Conservation (phyloP, 2,329 filamentous ascomycete species). For the Beauveria bassiana region DNA sequence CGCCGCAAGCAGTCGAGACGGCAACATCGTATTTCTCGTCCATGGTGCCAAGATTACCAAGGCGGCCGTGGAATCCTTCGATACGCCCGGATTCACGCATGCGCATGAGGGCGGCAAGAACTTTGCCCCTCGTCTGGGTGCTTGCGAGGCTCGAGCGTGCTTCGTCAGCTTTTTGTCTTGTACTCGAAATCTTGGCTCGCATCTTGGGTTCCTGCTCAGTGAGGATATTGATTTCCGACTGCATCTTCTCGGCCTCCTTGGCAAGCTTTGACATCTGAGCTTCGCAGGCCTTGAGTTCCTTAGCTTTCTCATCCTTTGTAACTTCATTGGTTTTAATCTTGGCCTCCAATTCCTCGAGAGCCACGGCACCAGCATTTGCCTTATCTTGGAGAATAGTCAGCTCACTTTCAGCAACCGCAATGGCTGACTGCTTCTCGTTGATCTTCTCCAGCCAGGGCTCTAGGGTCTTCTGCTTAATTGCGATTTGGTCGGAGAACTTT, state of each 20-base stretch:
- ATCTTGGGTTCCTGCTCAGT: slow-evolving; percentile 72
- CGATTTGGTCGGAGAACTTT: slow-evolving; percentile 85
- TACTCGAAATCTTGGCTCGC: slow-evolving; percentile 76
- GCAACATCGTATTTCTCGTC: slow-evolving; percentile 92
- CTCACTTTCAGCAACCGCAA: slow-evolving; percentile 91
- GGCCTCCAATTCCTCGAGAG: slow-evolving; percentile 72
- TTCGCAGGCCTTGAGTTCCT: slow-evolving; percentile 70
- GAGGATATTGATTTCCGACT: slow-evolving; percentile 66
- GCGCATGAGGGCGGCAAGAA: slow-evolving; percentile 84
- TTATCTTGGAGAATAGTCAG: slow-evolving; percentile 85
- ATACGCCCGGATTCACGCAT: slow-evolving; percentile 94
- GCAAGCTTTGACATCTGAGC: slow-evolving; percentile 63
- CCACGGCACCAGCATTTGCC: slow-evolving; percentile 76
- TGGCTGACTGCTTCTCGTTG: slow-evolving; percentile 88
- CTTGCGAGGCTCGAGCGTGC: slow-evolving; percentile 83
- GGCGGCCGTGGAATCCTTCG: slow-evolving; percentile 89
- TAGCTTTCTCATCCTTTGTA: slow-evolving; percentile 59
- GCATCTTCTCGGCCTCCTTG: slow-evolving; percentile 64
- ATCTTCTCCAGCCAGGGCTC: slow-evolving; percentile 97
- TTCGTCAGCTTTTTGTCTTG: slow-evolving; percentile 92
- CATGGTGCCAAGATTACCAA: slow-evolving; percentile 90
- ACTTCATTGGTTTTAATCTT: slow-evolving; percentile 71
- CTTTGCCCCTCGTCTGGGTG: slow-evolving; percentile 87
- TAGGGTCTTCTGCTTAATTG: slow-evolving; percentile 82
- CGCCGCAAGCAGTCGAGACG: slow-evolving; percentile 92